phyloP scores from a whole-genome alignment of 495 filamentous ascomycete species.

The Penicillium parvum region DNA sequence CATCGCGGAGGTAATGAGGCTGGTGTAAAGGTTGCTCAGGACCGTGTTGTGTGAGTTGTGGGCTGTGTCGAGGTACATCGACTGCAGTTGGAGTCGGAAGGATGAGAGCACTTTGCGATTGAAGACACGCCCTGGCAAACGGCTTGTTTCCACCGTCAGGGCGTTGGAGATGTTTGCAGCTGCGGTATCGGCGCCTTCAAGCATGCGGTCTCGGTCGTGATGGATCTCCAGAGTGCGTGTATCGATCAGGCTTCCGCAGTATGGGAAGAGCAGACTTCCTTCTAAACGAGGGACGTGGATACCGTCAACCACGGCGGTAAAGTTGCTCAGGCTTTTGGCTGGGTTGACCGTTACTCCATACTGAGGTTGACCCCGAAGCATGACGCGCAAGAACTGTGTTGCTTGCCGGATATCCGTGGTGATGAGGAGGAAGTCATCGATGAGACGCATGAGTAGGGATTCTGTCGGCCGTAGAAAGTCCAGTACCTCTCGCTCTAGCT shows the following conservation, averaged over 20 bases:
- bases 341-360: slow-evolving; percentile 79
- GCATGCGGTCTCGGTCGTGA: slow-evolving; percentile 51
- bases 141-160: slow-evolving; percentile 70
- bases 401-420: slow-evolving; percentile 64
- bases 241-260: slow-evolving; percentile 79
- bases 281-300: slow-evolving; percentile 48
- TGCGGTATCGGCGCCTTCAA: slow-evolving; percentile 41
- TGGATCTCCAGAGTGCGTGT: slow-evolving; percentile 69
- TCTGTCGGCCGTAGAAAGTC: slow-evolving; percentile 57
- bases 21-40: slow-evolving; percentile 66
- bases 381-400: slow-evolving; percentile 63
- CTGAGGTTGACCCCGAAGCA: slow-evolving; percentile 70
- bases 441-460: slow-evolving; percentile 70
- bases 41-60: slow-evolving; percentile 70
- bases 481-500: slow-evolving; percentile 68
- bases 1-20: slow-evolving; percentile 70
- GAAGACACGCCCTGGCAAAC: slow-evolving; percentile 66
- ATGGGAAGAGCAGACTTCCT: slow-evolving; percentile 62
- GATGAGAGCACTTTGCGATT: slow-evolving; percentile 71
- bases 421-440: slow-evolving; percentile 91
- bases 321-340: slow-evolving; percentile 82
- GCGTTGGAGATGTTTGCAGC: slow-evolving; percentile 48
- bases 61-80: slow-evolving; percentile 82
- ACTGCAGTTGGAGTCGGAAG: slow-evolving; percentile 81
- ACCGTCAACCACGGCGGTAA: slow-evolving; percentile 59